phyloP scores from a whole-genome alignment of 2,329 filamentous ascomycete genomes.

The Fusarium azukiicola region DNA sequence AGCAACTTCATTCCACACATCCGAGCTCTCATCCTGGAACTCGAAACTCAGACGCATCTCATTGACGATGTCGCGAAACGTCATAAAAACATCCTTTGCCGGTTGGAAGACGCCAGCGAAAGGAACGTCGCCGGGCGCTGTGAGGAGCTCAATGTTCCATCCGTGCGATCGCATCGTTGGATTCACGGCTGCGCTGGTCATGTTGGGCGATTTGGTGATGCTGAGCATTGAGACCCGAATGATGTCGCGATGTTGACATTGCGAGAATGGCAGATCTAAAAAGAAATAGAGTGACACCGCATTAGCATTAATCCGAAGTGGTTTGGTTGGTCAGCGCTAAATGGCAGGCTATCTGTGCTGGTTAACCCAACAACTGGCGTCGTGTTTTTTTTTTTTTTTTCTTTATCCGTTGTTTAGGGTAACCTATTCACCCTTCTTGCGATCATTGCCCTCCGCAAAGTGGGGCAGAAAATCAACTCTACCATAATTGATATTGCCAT shows the following conservation, averaged over 20 bases:
- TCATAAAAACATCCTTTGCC: not conserved
- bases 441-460: too few species aligned
- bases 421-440: not conserved
- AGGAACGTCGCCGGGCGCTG: not conserved
- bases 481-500: too few species aligned
- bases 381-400: not conserved
- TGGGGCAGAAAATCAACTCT: too few species aligned
- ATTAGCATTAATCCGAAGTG: constrained; percentile 12
- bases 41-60: constrained; percentile 28
- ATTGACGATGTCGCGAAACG: constrained; percentile 22
- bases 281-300: not conserved
- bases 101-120: constrained; percentile 22
- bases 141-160: constrained; percentile 24
- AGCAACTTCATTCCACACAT: constrained; percentile 21
- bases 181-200: constrained; percentile 1
- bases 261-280: not conserved
- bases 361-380: not conserved
- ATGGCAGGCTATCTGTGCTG: not conserved
- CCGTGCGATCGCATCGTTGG: constrained; percentile 4
- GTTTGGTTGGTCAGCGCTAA: not conserved
- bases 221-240: not conserved
- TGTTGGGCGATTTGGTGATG: not conserved
- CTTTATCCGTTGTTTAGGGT: not conserved
- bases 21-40: not conserved
- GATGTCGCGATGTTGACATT: not conserved